phyloP scores from a whole-genome alignment of 192 early-diverging fungal genomes.

The Phycomyces blakesleeanus region DNA sequence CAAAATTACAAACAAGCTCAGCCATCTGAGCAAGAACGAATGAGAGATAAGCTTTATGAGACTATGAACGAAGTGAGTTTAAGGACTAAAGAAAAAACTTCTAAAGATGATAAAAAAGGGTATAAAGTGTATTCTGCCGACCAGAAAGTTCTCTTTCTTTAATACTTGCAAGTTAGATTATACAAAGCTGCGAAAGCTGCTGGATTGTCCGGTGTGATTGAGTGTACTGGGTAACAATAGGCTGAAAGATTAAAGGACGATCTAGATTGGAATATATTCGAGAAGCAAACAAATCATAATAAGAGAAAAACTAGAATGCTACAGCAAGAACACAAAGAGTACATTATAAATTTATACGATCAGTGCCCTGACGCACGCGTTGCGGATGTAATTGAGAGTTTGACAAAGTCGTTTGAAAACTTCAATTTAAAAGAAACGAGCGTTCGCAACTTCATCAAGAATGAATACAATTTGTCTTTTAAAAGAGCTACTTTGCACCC shows the following conservation, averaged over 20 bases:
- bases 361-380: not conserved
- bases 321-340: slow-evolving; percentile 1
- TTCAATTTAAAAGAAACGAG: slow-evolving; percentile 5
- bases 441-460: not conserved
- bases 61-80: too few species aligned
- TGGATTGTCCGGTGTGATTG: too few species aligned
- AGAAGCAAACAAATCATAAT: slow-evolving; percentile 6
- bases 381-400: slow-evolving; percentile 3
- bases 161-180: too few species aligned
- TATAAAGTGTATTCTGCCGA: too few species aligned
- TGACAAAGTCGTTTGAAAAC: slow-evolving; percentile 5
- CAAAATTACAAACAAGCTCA: too few species aligned
- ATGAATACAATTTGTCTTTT: slow-evolving; percentile 5
- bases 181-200: too few species aligned
- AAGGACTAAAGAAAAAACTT: too few species aligned
- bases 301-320: not conserved
- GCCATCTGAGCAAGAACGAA: too few species aligned
- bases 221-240: not conserved
- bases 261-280: slow-evolving; percentile 3
- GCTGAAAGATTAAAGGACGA: slow-evolving; percentile 3
- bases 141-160: too few species aligned
- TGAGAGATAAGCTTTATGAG: too few species aligned
- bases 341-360: slow-evolving; percentile 2
- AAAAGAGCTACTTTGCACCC: slow-evolving; percentile 2
- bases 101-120: too few species aligned